Evolutionary conservation across 176 grass and related monocot species (phyloP).

Genomic region (Juncus inflexus): DNA sequence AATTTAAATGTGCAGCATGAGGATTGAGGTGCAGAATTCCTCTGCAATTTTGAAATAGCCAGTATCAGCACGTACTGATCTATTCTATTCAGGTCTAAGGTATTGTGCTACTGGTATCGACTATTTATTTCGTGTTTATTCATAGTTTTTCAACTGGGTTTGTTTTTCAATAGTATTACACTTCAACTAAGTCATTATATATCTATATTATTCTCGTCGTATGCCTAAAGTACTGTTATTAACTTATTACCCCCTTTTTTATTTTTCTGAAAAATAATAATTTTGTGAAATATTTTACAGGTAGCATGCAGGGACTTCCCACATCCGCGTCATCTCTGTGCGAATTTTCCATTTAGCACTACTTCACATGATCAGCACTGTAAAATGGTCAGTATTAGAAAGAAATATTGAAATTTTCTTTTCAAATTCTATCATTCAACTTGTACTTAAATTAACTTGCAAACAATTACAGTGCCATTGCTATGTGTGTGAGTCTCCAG

Average conservation of each 20-base stretch:
- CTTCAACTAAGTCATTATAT: too few species aligned
- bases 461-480: conserved; percentile 89
- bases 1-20: too few species aligned
- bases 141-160: neutral
- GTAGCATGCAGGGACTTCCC: conserved; percentile 94
- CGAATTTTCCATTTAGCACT: conserved; percentile 67
- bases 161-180: neutral
- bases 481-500: conserved; percentile 80
- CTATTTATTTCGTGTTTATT: neutral
- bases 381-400: conserved; percentile 53
- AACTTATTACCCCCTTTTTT: neutral
- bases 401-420: neutral
- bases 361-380: conserved; percentile 74
- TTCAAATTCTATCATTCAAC: neutral
- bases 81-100: too few species aligned
- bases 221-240: too few species aligned
- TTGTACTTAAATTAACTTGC: conserved; percentile 30
- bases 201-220: too few species aligned
- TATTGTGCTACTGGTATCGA: too few species aligned
- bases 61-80: too few species aligned
- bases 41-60: too few species aligned
- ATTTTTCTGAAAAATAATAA: conserved; percentile 10
- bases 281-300: conserved; percentile 42
- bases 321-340: conserved; percentile 84
- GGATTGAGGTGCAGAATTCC: too few species aligned